A percentile compares a stretch with the other conserved stretches of the same genome.
phyloP scores from a whole-genome alignment of 179 eudicot species.

The Sideroxylon spinosum region DNA sequence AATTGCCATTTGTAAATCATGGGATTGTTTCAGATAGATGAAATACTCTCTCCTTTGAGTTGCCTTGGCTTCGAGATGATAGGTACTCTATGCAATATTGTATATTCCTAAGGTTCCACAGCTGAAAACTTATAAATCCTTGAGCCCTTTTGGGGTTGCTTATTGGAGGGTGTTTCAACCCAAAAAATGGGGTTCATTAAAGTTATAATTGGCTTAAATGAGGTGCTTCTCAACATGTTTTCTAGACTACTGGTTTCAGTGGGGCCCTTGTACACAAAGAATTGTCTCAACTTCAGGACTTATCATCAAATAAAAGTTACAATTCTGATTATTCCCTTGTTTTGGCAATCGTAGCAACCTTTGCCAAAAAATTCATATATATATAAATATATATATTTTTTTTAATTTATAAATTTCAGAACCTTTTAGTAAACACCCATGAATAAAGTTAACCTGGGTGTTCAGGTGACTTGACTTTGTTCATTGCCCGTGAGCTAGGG shows the following conservation, averaged over 20 bases:
- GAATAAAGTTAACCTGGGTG: too few species aligned
- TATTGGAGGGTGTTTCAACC: neutral
- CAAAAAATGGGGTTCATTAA: neutral
- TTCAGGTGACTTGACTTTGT: too few species aligned
- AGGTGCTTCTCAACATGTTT: neutral
- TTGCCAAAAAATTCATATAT: neutral
- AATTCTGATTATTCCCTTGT: neutral
- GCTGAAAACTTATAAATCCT: neutral
- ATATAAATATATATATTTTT: too few species aligned
- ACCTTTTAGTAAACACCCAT: too few species aligned
- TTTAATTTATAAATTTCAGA: too few species aligned
- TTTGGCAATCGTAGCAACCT: constrained; percentile 2
- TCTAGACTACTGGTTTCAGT: neutral
- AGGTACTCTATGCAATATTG: neutral
- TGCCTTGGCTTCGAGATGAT: neutral
- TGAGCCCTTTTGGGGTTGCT: neutral
- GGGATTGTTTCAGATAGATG: neutral
- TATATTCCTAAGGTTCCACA: neutral
- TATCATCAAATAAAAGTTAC: neutral
- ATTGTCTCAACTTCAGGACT: too few species aligned
- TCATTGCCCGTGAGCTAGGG: too few species aligned
- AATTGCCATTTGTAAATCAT: neutral
- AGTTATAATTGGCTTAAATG: neutral
- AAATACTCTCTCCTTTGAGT: neutral
- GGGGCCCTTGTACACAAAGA: neutral